phyloP scores from a whole-genome alignment of 768 basidiomycete genomes.

The Leccinum subgranulosum region DNA sequence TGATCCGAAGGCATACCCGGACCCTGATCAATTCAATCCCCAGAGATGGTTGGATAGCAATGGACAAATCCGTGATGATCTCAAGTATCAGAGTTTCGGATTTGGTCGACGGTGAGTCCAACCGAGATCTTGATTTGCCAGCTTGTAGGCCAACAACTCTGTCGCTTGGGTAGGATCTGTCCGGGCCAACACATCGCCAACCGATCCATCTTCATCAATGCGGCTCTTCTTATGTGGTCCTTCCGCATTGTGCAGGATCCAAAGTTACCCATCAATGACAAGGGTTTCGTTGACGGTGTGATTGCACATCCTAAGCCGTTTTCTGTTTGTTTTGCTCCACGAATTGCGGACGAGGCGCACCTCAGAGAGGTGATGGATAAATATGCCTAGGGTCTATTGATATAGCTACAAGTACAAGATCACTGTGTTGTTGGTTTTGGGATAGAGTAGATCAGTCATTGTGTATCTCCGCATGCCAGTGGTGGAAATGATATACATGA shows the following conservation, averaged over 20 bases:
- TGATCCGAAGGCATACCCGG: constrained; percentile 54
- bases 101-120: constrained; percentile 43
- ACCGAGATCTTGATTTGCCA: neutral
- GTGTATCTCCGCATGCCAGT: too few species aligned
- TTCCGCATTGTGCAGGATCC: constrained; percentile 56
- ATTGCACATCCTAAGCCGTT: constrained; percentile 66
- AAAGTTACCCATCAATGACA: constrained; percentile 50
- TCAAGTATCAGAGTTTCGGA: constrained; percentile 53
- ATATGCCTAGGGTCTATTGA: constrained; percentile 15
- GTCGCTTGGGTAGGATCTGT: constrained; percentile 45
- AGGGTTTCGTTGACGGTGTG: constrained; percentile 61
- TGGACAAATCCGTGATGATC: constrained; percentile 46
- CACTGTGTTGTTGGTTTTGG: neutral
- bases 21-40: constrained; percentile 58
- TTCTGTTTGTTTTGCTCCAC: constrained; percentile 51
- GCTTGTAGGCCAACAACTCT: neutral
- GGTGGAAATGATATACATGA: too few species aligned
- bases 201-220: constrained; percentile 65
- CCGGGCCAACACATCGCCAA: constrained; percentile 60
- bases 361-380: constrained; percentile 27
- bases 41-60: constrained; percentile 49
- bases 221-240: constrained; percentile 62
- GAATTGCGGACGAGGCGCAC: constrained; percentile 28
- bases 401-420: neutral
- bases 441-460: constrained; percentile 12